Evolutionary conservation across 495 filamentous ascomycete species (phyloP).

Genomic region (Diplogelasinospora grovesii): DNA sequence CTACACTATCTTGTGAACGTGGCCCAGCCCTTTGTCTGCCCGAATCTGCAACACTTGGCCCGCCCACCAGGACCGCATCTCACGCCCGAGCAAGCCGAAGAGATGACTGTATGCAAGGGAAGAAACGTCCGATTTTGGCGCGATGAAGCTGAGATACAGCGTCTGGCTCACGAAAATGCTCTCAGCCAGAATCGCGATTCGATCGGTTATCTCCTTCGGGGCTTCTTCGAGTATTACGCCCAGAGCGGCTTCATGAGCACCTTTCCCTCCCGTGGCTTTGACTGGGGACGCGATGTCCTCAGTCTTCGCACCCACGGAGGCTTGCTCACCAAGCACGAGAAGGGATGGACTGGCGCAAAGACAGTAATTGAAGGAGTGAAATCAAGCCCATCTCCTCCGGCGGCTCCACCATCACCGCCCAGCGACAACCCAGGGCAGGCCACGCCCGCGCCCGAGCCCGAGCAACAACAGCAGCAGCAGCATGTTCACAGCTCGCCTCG

Average conservation of each 20-base stretch:
- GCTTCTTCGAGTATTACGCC: slow-evolving; percentile 80
- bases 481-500: background rate
- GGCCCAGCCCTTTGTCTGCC: slow-evolving; percentile 66
- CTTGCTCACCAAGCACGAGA: slow-evolving; percentile 58
- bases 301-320: slow-evolving; percentile 66
- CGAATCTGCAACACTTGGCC: slow-evolving; percentile 63
- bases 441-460: slow-evolving; percentile 2
- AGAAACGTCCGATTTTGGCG: slow-evolving; percentile 61
- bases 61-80: slow-evolving; percentile 34
- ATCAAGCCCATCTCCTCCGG: too few relatives aligned
- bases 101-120: slow-evolving; percentile 44
- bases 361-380: slow-evolving; percentile 36
- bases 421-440: too few relatives aligned
- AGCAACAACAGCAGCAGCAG: slow-evolving; percentile 3
- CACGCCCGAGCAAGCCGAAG: slow-evolving; percentile 32
- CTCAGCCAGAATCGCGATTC: slow-evolving; percentile 55
- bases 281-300: slow-evolving; percentile 64
- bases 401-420: too few relatives aligned
- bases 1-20: slow-evolving; percentile 83
- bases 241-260: slow-evolving; percentile 39
- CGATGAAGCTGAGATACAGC: slow-evolving; percentile 54
- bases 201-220: slow-evolving; percentile 58
- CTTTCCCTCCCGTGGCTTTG: slow-evolving; percentile 44
- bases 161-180: slow-evolving; percentile 40
- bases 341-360: slow-evolving; percentile 71